Evolutionary conservation across 2,329 filamentous ascomycete species (phyloP).

Genomic region (Nakataea oryzae): DNA sequence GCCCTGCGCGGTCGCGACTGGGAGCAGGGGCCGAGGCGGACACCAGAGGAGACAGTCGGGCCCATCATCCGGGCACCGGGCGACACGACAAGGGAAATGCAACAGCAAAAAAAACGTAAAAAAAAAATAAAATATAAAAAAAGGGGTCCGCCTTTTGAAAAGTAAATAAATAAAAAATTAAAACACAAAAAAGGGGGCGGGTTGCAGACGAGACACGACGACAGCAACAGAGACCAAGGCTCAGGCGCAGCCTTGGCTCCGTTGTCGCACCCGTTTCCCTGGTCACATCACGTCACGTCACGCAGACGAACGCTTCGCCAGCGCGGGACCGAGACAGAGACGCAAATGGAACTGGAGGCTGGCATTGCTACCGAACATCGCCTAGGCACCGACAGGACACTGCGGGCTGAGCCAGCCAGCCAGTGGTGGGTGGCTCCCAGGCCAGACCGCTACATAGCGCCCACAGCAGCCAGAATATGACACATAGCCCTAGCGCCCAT

Average conservation of each 20-base stretch:
- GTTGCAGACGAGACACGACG: too few species aligned
- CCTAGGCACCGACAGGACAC: neutral
- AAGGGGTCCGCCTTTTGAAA: constrained; percentile 1
- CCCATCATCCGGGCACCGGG: neutral
- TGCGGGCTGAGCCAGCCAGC: too few species aligned
- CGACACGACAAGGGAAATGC: neutral
- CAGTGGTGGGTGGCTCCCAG: neutral
- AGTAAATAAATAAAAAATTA: neutral
- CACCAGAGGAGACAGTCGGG: neutral
- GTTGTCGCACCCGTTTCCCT: neutral
- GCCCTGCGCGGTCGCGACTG: neutral
- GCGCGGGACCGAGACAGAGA: neutral
- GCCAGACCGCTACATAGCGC: neutral
- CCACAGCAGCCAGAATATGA: neutral
- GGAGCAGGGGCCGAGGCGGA: neutral
- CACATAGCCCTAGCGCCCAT: neutral
- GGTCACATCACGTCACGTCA: neutral
- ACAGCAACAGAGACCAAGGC: neutral
- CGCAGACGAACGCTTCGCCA: neutral
- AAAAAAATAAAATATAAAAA: constrained; percentile 2
- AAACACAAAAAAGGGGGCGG: too few species aligned
- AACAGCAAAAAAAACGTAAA: neutral
- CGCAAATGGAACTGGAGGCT: neutral
- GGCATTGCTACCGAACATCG: neutral
- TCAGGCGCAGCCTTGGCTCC: neutral